Percentiles rank a stretch among this genome's conserved stretches.
Evolutionary conservation across 495 filamentous ascomycete species (phyloP).

Genomic region (Lasiosphaeria miniovina): DNA sequence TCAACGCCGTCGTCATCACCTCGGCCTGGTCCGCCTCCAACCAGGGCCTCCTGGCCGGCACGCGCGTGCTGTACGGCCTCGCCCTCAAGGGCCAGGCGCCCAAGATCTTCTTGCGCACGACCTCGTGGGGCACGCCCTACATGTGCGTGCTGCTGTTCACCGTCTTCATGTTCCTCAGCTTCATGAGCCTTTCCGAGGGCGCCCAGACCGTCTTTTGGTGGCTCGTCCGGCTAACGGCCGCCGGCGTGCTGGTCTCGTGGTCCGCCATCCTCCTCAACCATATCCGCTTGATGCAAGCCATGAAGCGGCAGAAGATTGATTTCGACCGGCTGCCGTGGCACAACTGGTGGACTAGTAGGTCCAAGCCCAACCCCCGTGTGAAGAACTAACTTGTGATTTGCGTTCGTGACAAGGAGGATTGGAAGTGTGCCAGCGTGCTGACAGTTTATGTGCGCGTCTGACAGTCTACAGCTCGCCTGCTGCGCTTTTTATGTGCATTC

Average conservation of each 20-base stretch:
- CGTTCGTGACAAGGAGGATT: too few relatives aligned
- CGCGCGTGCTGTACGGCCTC: constrained; percentile 60
- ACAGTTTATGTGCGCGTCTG: too few relatives aligned
- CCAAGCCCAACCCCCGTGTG: neutral
- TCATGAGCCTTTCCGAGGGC: constrained; percentile 54
- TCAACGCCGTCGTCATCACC: constrained; percentile 67
- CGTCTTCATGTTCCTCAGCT: constrained; percentile 55
- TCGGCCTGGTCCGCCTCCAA: constrained; percentile 71
- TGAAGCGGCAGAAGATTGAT: constrained; percentile 42
- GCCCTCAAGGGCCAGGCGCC: constrained; percentile 59
- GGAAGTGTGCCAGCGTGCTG: too few relatives aligned
- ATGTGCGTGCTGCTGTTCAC: constrained; percentile 53
- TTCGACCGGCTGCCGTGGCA: constrained; percentile 40
- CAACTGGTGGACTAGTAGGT: constrained; percentile 41
- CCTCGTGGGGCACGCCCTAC: constrained; percentile 59
- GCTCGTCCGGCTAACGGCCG: constrained; percentile 56
- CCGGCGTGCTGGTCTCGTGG: constrained; percentile 56
- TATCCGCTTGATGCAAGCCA: constrained; percentile 42
- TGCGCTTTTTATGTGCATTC: constrained; percentile 43
- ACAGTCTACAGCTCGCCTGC: constrained; percentile 34
- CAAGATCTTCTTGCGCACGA: constrained; percentile 55
- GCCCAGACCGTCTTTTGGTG: constrained; percentile 60
- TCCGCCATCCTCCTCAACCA: constrained; percentile 45
- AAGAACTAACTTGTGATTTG: neutral
- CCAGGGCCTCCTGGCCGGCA: constrained; percentile 59